A percentile compares a stretch with the other conserved stretches of the same genome.
phyloP scores from a whole-genome alignment of 148 eudicot genomes.

The Rhododendron simsii region DNA sequence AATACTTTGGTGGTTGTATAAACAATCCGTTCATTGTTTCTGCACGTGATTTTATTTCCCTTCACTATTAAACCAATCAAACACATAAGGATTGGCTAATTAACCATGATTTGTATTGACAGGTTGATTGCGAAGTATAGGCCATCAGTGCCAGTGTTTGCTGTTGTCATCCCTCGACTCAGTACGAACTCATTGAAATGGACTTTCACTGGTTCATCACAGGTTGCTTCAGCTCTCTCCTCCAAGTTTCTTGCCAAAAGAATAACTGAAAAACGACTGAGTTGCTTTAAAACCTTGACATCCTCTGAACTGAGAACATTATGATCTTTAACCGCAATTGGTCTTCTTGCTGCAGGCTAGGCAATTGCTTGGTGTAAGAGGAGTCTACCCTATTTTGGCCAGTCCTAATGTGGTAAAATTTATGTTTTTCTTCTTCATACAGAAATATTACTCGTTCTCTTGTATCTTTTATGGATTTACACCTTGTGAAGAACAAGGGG shows the following conservation, averaged over 20 bases:
- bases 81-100: neutral
- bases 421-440: neutral
- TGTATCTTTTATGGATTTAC: neutral
- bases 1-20: neutral
- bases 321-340: neutral
- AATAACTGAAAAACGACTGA: neutral
- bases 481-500: neutral
- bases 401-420: slow-evolving; percentile 44
- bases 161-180: slow-evolving; percentile 49
- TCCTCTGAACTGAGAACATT: neutral
- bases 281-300: neutral
- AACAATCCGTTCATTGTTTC: neutral
- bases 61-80: neutral
- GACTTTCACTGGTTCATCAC: slow-evolving; percentile 49
- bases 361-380: slow-evolving; percentile 58
- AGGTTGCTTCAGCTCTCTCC: slow-evolving; percentile 29
- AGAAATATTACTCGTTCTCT: neutral
- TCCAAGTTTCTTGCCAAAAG: neutral
- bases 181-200: slow-evolving; percentile 44
- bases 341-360: slow-evolving; percentile 41
- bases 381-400: slow-evolving; percentile 51
- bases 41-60: neutral
- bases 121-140: slow-evolving; percentile 63
- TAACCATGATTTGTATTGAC: neutral
- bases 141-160: slow-evolving; percentile 53